These are phyloP conservation scores for Epichloe amarillans DNA, from an alignment of 2,329 filamentous ascomycete species.

Conservation along the genomic window DNA sequence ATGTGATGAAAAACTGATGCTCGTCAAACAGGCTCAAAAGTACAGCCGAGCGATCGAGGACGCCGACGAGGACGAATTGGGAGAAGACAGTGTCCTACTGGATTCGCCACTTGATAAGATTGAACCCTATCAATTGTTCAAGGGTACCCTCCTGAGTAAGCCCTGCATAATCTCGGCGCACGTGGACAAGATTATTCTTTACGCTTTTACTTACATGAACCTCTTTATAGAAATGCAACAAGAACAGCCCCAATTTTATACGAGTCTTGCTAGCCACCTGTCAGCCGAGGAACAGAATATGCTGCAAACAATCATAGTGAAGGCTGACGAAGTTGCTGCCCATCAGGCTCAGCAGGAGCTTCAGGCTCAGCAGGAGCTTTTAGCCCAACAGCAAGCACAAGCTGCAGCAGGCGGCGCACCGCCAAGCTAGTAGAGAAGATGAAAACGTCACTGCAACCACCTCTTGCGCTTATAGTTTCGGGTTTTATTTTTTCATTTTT, in stretches of 20 bases:
- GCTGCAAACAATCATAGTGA: constrained; percentile 66
- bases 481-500: no score
- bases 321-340: constrained; percentile 31
- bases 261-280: constrained; percentile 64
- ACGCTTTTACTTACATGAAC: not conserved
- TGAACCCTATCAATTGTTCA: constrained; percentile 87
- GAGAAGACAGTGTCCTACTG: constrained; percentile 83
- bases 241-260: constrained; percentile 82
- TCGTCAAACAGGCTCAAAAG: constrained; percentile 53
- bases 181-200: not conserved
- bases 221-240: constrained; percentile 60
- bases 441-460: not conserved
- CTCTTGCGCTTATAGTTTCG: not conserved
- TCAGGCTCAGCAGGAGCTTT: constrained; percentile 14
- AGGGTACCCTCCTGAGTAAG: constrained; percentile 69
- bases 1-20: not conserved
- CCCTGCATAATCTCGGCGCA: constrained; percentile 12
- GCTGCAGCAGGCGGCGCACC: not conserved
- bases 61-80: constrained; percentile 72
- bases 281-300: constrained; percentile 68
- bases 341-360: constrained; percentile 6
- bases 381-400: constrained; percentile 16
- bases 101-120: constrained; percentile 93
- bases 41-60: constrained; percentile 58
- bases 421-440: constrained; percentile 6